Evolutionary conservation across 148 eudicot genomes (phyloP).

Genomic region (Rhododendron ovatum): DNA sequence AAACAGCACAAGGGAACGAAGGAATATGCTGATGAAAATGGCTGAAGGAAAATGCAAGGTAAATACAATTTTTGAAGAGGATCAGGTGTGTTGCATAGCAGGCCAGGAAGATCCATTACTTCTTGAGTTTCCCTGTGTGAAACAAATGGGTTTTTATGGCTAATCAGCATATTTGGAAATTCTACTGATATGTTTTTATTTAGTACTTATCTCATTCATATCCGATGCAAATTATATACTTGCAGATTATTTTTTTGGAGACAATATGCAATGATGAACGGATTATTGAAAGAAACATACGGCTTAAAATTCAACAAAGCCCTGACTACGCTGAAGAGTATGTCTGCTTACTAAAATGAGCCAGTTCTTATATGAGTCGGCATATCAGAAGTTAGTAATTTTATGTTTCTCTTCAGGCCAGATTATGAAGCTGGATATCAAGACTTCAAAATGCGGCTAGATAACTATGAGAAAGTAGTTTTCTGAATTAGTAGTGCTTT

Average conservation of each 20-base stretch:
- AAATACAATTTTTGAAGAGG: background rate
- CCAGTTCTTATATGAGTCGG: background rate
- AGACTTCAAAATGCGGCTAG: constrained; percentile 83
- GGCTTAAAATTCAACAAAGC: constrained; percentile 97
- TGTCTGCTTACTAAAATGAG: constrained; percentile 18
- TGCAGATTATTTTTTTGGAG: constrained; percentile 91
- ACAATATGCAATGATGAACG: constrained; percentile 72
- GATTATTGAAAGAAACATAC: constrained; percentile 94
- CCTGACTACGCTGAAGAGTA: constrained; percentile 99
- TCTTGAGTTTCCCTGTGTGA: background rate
- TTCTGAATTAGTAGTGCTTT: constrained; percentile 14
- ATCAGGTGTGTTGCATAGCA: background rate
- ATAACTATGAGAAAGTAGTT: constrained; percentile 83
- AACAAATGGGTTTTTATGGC: background rate
- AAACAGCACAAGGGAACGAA: constrained; percentile 73
- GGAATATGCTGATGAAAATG: constrained; percentile 96
- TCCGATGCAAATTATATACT: background rate
- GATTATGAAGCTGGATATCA: constrained; percentile 96
- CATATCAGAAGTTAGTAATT: constrained; percentile 14
- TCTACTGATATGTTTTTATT: background rate
- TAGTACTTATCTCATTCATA: background rate
- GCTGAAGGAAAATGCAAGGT: constrained; percentile 99
- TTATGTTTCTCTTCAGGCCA: constrained; percentile 49
- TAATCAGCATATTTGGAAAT: background rate
- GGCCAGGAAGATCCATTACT: background rate